These are phyloP conservation scores for Plasmodium blacklocki DNA, from an alignment of 169 alveolate genomes.

Conservation along the genomic window DNA sequence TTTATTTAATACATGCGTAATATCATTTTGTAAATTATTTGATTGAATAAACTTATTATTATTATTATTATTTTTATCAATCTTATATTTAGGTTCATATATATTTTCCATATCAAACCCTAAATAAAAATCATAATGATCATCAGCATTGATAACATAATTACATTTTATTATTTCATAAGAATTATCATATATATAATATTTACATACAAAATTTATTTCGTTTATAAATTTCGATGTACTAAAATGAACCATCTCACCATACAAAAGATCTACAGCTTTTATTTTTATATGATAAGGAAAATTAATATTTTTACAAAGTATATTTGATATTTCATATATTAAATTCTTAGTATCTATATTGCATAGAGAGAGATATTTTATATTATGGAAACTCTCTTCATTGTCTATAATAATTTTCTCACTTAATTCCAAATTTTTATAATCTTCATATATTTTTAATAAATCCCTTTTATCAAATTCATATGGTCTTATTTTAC, in stretches of 20 bases:
- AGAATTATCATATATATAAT: conserved; percentile 45
- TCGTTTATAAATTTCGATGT: conserved; percentile 18
- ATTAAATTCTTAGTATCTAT: not conserved
- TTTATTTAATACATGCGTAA: not conserved
- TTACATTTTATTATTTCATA: conserved; percentile 35
- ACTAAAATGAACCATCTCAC: conserved; percentile 31
- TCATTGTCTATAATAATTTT: conserved; percentile 9
- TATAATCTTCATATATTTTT: conserved; percentile 20
- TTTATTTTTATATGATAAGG: conserved; percentile 24
- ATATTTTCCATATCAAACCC: conserved; percentile 33
- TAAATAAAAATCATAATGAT: not conserved
- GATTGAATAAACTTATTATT: conserved; percentile 5
- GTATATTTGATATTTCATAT: conserved; percentile 11
- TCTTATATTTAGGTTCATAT: conserved; percentile 5
- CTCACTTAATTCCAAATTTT: not conserved
- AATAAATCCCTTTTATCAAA: conserved; percentile 30
- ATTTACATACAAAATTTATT: conserved; percentile 35
- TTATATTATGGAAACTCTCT: conserved; percentile 5
- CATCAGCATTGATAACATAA: not conserved
- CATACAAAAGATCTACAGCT: conserved; percentile 15
- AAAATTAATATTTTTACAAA: conserved; percentile 27
- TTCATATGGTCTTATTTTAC: conserved; percentile 6
- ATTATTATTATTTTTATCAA: no score
- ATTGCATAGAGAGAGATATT: conserved; percentile 27
- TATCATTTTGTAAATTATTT: conserved; percentile 8